Evolutionary conservation across 2,329 filamentous ascomycete genomes (phyloP).

Genomic region (Sporothrix schenckii): DNA sequence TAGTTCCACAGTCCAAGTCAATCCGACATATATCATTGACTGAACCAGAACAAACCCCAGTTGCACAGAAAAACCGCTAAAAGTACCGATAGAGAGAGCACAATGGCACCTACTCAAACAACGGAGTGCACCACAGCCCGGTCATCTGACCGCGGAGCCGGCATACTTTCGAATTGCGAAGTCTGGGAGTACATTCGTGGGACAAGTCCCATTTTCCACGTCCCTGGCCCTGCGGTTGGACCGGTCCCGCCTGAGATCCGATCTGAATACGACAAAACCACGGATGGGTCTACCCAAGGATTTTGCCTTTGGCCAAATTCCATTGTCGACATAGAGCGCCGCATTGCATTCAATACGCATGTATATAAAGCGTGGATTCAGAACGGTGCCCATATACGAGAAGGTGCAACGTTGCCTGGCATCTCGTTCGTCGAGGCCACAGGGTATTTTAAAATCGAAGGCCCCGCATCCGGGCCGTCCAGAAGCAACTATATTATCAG

Average conservation of each 20-base stretch:
- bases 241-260: slow-evolving; percentile 21
- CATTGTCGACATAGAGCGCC: slow-evolving; percentile 16
- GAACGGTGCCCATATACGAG: not conserved
- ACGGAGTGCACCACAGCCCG: not conserved
- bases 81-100: not conserved
- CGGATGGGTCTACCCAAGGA: not conserved
- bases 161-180: slow-evolving; percentile 16
- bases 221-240: not conserved
- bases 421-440: slow-evolving; percentile 27
- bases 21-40: no score
- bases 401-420: slow-evolving; percentile 15
- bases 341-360: slow-evolving; percentile 11
- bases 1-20: no score
- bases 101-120: not conserved
- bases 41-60: no score
- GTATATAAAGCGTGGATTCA: slow-evolving; percentile 21
- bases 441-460: slow-evolving; percentile 16
- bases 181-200: slow-evolving; percentile 25
- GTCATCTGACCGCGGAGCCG: not conserved
- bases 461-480: not conserved
- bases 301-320: slow-evolving; percentile 23
- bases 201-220: slow-evolving; percentile 19
- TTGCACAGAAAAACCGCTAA: not conserved
- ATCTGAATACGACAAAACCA: slow-evolving; percentile 21
- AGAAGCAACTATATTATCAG: not conserved